Conservation (phyloP, 176 grass and related monocot genomes). For the Cenchrus fungigraminus region DNA sequence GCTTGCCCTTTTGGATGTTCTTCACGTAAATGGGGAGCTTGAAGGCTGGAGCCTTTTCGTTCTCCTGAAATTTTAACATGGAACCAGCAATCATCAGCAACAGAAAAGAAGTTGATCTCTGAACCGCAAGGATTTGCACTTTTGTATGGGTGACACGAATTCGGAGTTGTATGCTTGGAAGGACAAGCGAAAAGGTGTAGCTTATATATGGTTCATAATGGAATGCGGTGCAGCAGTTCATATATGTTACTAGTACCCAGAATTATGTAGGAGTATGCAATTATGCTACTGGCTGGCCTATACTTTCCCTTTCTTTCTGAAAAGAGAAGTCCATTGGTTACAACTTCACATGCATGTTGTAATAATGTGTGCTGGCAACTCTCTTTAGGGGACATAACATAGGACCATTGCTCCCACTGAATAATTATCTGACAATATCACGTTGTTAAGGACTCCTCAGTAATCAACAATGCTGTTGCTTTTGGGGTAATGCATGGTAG, state of each 20-base stretch:
- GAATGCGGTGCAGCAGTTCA: not conserved
- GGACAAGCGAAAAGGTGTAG: not conserved
- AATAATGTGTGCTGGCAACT: not conserved
- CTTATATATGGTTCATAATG: not conserved
- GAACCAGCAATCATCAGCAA: not conserved
- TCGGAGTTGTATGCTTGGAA: not conserved
- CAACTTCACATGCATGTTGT: conserved; percentile 2
- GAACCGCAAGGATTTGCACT: not conserved
- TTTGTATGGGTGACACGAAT: not conserved
- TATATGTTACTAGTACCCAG: not conserved
- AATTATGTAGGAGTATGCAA: not conserved
- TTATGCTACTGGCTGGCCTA: not conserved
- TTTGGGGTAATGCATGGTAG: not conserved
- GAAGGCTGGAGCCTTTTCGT: conserved; percentile 47
- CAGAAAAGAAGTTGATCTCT: not conserved
- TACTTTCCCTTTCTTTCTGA: not conserved
- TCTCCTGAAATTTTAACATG: conserved; percentile 34
- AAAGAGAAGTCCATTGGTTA: not conserved
- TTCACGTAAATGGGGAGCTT: conserved; percentile 70
- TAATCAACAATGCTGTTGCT: not conserved
- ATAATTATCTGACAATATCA: not conserved
- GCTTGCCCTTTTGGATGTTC: conserved; percentile 75
- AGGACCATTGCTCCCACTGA: not conserved
- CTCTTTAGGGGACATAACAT: not conserved
- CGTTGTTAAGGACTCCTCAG: not conserved